Base-by-base conservation (phyloP, 2,329 filamentous ascomycete genomes). In the Sclerotinia minor region DNA sequence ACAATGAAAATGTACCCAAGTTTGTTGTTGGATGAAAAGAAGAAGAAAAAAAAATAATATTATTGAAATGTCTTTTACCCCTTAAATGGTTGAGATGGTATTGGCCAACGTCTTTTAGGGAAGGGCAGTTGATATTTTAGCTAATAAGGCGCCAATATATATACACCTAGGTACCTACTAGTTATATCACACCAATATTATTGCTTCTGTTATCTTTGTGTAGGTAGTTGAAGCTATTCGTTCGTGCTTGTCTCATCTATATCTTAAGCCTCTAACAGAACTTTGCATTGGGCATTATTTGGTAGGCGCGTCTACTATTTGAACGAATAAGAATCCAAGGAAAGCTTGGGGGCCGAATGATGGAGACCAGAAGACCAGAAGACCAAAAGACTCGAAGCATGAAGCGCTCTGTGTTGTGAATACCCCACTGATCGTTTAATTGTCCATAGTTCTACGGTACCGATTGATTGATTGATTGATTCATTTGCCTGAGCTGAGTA, bases 271-370 rank as follows among this genome's bases (percentile, higher is more conserved):
- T 50, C 53, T 35, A 67, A 61, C 55, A 41, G 32, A 60, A 53
- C 5, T 61, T 67, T 67, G 65, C 65, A 67, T 54, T 61, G 65
- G 55, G 55, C 65, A 67, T 61, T 35, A 35, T 58, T 35, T 67
- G 65, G 55, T 35, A 45, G 38, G 55, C 47, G 54, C 65, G n/a
- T 61, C 38, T 45, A 35, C 5, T 21, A 3, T n/a, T 17, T 17
- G 54, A 24, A 35, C 65, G 65, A 67, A 61, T 61, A 24, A 67
- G 44, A 44, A 9, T 55, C 6, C 29, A 7, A 53, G 54, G 55
- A 45, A 26, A 29, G 55, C 55, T n/a, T 44, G 21, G 35, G 32
- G n/a, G 52, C 35, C 38, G 35, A 55, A 47, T 57, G 26, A 45
- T 35, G 52, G 63, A 57, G 50, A 38, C 19, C 19, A 38, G 52